Evolutionary conservation across 2,329 filamentous ascomycete genomes (phyloP), one percentile per base, ranked within the genome.

Genomic region (Gnomoniopsis smithogilvyi): DNA sequence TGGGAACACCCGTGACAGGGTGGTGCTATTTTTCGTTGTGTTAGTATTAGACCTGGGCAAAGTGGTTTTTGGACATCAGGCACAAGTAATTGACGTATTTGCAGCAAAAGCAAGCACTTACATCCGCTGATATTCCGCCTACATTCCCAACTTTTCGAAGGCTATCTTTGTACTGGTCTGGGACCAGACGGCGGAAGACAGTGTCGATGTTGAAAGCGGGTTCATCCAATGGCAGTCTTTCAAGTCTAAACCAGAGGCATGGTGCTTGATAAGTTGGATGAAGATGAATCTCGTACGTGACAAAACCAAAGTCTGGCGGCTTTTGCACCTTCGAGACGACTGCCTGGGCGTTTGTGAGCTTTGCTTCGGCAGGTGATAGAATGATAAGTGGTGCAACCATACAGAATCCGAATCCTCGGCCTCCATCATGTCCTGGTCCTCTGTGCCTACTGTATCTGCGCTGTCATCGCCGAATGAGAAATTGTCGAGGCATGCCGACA

Each of bases 191-290:
- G 62, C 84, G 80, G 71, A 92, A 92, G 63, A 92, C 83, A 3
- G 84, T 83, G 62, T 92, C 87, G 65, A 92, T 77, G 66, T 82
- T 80, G 67, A 87, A 80, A 14, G 84, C 73, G 43, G 79, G 75
- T 63, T 86, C 83, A 59, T 79, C 78, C 51, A 76, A 73, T 19
- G 82, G 80, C 60, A 86, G 74, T 61, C 81, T 80, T 64, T 84
- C 81, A 66, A 92, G 73, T 56, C 78, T 83, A 76, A 94, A 92
- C 83, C 90, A 93, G 58, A 93, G 78, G 60, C 90, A 89, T 10
- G 90, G 90, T 49, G 88, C 83, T 62, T 82, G 82, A 73, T 93
- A 94, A 58, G 87, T 90, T 57, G 87, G 84, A 66, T 92, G 91
- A 62, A 90, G 79, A 67, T 91, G 81, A 66, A 93, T 85, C 71